These are phyloP conservation scores for Acer campestre DNA, from an alignment of 345 rosid genomes.

Conservation along the genomic window DNA sequence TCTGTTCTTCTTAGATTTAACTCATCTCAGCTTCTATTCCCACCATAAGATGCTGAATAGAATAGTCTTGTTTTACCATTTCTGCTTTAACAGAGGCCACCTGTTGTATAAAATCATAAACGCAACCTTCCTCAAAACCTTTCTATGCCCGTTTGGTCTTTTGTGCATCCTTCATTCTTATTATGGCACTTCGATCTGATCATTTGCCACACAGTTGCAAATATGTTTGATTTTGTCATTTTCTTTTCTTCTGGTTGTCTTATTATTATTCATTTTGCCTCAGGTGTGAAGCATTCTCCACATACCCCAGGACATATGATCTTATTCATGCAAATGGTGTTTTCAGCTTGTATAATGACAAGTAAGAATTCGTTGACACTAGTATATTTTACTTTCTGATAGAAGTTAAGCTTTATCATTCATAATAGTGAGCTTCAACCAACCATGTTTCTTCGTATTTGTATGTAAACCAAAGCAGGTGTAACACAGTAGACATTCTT, in stretches of 20 bases:
- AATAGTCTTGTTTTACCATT: neutral
- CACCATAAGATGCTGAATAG: neutral
- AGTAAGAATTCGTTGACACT: conserved; percentile 33
- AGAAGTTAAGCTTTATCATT: neutral
- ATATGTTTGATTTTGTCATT: neutral
- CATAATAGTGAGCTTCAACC: neutral
- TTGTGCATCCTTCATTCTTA: neutral
- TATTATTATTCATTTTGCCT: neutral
- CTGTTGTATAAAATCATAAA: neutral
- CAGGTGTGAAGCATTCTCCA: conserved; percentile 80
- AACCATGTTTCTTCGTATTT: neutral
- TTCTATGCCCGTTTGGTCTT: neutral
- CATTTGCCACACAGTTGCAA: too few species aligned
- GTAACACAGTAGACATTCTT: conserved; percentile 53
- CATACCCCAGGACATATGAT: conserved; percentile 81
- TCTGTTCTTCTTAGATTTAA: neutral
- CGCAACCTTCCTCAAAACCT: neutral
- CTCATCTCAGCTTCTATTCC: neutral
- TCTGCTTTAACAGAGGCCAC: neutral
- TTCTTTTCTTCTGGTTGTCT: neutral
- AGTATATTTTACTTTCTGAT: neutral
- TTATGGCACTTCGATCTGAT: neutral
- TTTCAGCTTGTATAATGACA: conserved; percentile 63
- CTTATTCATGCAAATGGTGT: conserved; percentile 64
- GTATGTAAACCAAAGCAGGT: conserved; percentile 39